These are phyloP conservation scores for Rhamnella rubrinervis DNA, from an alignment of 331 rosid species.

Conservation along the genomic window DNA sequence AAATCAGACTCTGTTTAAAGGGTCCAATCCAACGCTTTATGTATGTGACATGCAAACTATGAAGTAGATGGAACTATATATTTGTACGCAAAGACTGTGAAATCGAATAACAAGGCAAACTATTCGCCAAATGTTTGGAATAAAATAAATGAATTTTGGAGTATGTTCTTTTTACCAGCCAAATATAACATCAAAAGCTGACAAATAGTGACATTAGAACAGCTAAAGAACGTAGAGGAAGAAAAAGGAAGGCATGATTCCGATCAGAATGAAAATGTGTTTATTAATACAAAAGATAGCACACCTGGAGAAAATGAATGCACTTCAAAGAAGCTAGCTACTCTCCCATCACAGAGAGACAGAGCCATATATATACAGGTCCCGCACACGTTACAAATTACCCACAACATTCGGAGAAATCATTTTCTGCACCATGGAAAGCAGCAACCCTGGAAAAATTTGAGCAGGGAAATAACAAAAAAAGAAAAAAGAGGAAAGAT, in stretches of 20 bases:
- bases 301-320: conserved; percentile 28
- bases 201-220: neutral
- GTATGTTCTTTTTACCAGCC: conserved; percentile 5
- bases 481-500: conserved; percentile 21
- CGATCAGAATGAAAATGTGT: conserved; percentile 5
- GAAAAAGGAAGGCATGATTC: conserved; percentile 4
- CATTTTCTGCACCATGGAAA: conserved; percentile 64
- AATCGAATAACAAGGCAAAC: neutral
- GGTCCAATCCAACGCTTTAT: neutral
- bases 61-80: neutral
- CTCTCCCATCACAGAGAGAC: conserved; percentile 12
- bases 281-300: conserved; percentile 22
- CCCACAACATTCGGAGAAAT: conserved; percentile 32
- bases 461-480: conserved; percentile 1
- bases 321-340: conserved; percentile 16
- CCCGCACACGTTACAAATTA: conserved; percentile 24
- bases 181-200: conserved; percentile 8
- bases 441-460: conserved; percentile 64
- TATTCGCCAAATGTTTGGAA: neutral
- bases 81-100: neutral
- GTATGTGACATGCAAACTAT: neutral
- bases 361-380: conserved; percentile 37
- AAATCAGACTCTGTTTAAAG: too few relatives aligned
- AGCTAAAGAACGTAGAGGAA: conserved; percentile 2
- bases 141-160: conserved; percentile 29